Conservation (phyloP, 441 rosid species). For the Geranium incanum region DNA sequence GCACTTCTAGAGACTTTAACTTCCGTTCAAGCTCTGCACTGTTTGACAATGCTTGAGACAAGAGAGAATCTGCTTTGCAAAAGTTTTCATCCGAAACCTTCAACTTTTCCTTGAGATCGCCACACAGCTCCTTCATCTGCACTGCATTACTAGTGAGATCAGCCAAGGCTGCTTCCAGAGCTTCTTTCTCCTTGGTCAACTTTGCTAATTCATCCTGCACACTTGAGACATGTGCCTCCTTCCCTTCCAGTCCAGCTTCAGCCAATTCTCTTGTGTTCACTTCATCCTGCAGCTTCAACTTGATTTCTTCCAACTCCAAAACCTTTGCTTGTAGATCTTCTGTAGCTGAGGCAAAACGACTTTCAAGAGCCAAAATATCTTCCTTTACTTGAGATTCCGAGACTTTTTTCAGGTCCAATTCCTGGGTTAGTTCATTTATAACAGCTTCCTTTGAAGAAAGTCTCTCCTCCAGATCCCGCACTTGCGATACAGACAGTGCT, state of each 20-base stretch:
- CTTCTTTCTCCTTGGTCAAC: conserved; percentile 45
- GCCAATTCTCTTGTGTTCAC: conserved; percentile 33
- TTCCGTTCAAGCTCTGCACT: conserved; percentile 68
- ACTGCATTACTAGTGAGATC: conserved; percentile 43
- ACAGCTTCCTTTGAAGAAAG: conserved; percentile 60
- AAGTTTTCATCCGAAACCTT: conserved; percentile 60
- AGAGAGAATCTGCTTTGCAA: conserved; percentile 51
- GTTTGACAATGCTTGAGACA: conserved; percentile 63
- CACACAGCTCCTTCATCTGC: conserved; percentile 38
- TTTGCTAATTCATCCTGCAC: conserved; percentile 33
- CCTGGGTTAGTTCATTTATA: conserved; percentile 45
- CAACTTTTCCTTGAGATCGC: conserved; percentile 59
- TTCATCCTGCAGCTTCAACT: conserved; percentile 53
- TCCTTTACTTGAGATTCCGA: conserved; percentile 62
- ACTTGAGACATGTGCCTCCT: conserved; percentile 30
- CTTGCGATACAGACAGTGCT: conserved; percentile 48
- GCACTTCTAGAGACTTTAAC: conserved; percentile 61
- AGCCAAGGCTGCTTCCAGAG: conserved; percentile 43
- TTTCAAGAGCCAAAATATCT: conserved; percentile 47
- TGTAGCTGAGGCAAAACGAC: conserved; percentile 36
- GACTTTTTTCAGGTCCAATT: conserved; percentile 52
- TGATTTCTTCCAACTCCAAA: conserved; percentile 43
- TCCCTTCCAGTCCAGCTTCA: conserved; percentile 35
- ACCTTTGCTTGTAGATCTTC: conserved; percentile 46
- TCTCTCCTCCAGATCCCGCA: conserved; percentile 48